Base-by-base conservation (phyloP, 163 green algal species). In the Volvox carteri region DNA sequence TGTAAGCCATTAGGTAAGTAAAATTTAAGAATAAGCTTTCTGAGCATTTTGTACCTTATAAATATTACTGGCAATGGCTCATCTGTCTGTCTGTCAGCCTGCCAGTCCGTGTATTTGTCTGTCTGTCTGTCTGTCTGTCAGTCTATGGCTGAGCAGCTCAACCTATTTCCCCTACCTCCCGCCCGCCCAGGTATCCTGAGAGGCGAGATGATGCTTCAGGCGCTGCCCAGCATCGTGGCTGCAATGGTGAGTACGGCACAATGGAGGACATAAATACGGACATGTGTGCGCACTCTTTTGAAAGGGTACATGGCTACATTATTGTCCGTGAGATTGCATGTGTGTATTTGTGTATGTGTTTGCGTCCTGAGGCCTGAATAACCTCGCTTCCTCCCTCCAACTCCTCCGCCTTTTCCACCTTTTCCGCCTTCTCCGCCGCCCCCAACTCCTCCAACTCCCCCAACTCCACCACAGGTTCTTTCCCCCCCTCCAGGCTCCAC, bases 161-260 rank as follows among this genome's bases (percentile, higher is more conserved):
- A 65, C 19, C 54, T 65, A 65, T 23, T 11, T 19, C 54, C 54
- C 19, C 50, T 65, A 65, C 8, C 28, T 23, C 7, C 28, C 54
- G 50, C 50, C 11, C 56, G 52, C 60, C 1, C 75, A 90, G 88
- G 83, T 18, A 33, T 85, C 4, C 84, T 92, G 30, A 75, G 58
- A 0, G 88, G 83, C 0, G 33, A 78, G 50, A 56, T 90, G 62
- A 81, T 99, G 94, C 94, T 98, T 37, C 97, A 99, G 77, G 97
- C 97, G 74, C 90, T 99, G 56, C 95, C 96, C 46, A 98, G 94
- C 90, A 90, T 98, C 42, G 84, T 93, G 19, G 93, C 96, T 0
- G 97, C 96, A 0, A 72, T 90, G 78, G 75, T 84, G 75, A 16
- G 78, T 44, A 46, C 30, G 60, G n/a, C 18, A 11, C 28, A 19